phyloP scores from a whole-genome alignment of 1,284 basidiomycete species.

The Ustilago crameri region DNA sequence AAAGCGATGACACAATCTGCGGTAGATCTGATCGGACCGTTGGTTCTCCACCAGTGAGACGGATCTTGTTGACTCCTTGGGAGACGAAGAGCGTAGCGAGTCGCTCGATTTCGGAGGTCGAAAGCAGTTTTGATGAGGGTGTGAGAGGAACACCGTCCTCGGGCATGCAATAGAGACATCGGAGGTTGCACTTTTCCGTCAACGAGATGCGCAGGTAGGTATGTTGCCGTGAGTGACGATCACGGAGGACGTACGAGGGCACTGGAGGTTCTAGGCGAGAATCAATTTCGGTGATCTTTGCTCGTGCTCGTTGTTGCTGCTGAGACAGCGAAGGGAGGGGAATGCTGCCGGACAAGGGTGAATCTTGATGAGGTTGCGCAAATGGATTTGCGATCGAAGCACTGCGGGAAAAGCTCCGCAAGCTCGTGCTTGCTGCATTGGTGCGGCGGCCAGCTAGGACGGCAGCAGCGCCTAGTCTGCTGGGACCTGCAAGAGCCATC shows the following conservation, averaged over 20 bases:
- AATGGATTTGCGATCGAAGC: slow-evolving; percentile 10
- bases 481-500: slow-evolving; percentile 29
- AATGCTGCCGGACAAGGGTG: neutral
- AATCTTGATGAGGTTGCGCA: slow-evolving; percentile 2
- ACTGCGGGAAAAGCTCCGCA: slow-evolving; percentile 14
- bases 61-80: slow-evolving; percentile 84
- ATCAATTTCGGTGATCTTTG: slow-evolving; percentile 39
- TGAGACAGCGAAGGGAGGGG: neutral
- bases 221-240: slow-evolving; percentile 70
- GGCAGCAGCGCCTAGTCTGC: slow-evolving; percentile 13
- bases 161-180: slow-evolving; percentile 93
- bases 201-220: slow-evolving; percentile 86
- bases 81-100: slow-evolving; percentile 80
- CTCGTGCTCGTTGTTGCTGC: slow-evolving; percentile 28
- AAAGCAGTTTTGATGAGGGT: slow-evolving; percentile 77
- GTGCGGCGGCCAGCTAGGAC: neutral
- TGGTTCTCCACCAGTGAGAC: slow-evolving; percentile 88
- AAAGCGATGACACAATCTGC: slow-evolving; percentile 73
- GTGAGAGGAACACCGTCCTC: slow-evolving; percentile 81
- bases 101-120: slow-evolving; percentile 78
- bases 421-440: neutral
- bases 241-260: slow-evolving; percentile 37
- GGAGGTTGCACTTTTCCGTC: slow-evolving; percentile 85
- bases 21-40: slow-evolving; percentile 82
- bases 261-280: slow-evolving; percentile 13